These are phyloP conservation scores for Cucurbita moschata DNA, from an alignment of 306 rosid genomes.

Conservation along the genomic window DNA sequence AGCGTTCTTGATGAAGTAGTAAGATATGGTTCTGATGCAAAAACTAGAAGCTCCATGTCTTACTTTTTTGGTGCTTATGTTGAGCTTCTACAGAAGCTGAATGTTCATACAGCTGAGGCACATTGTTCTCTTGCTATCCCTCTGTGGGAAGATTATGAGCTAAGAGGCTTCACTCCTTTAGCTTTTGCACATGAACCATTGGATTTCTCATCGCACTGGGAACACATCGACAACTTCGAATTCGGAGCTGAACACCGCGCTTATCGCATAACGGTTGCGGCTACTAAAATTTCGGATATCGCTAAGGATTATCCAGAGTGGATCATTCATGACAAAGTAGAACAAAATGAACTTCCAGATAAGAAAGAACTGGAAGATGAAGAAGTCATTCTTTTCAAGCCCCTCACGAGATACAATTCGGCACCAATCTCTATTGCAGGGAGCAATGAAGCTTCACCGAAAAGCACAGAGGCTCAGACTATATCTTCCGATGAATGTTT, in stretches of 20 bases:
- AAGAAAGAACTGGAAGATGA: conserved; percentile 44
- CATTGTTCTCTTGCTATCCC: conserved; percentile 25
- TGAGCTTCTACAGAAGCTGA: conserved; percentile 33
- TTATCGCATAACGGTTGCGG: conserved; percentile 48
- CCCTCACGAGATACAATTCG: conserved; percentile 67
- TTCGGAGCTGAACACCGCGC: conserved; percentile 38
- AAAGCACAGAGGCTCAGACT: conserved; percentile 23
- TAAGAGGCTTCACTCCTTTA: conserved; percentile 71
- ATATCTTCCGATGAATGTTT: conserved; percentile 56
- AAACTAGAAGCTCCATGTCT: conserved; percentile 34
- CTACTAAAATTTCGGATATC: conserved; percentile 37
- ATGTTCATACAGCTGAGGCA: conserved; percentile 15
- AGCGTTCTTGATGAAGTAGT: conserved; percentile 24
- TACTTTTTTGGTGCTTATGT: conserved; percentile 47
- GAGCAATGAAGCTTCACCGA: conserved; percentile 25
- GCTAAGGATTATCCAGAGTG: conserved; percentile 37
- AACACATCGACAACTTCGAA: conserved; percentile 33
- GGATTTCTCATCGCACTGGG: conserved; percentile 46
- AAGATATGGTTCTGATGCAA: conserved; percentile 31
- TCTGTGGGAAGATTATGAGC: conserved; percentile 91
- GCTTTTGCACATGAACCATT: conserved; percentile 33
- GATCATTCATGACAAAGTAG: conserved; percentile 31
- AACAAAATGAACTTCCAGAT: conserved; percentile 23
- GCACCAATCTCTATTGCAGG: conserved; percentile 38
- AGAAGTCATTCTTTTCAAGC: conserved; percentile 89